Evolutionary conservation across 306 rosid species (phyloP).

Genomic region (Acacia melanoxylon): DNA sequence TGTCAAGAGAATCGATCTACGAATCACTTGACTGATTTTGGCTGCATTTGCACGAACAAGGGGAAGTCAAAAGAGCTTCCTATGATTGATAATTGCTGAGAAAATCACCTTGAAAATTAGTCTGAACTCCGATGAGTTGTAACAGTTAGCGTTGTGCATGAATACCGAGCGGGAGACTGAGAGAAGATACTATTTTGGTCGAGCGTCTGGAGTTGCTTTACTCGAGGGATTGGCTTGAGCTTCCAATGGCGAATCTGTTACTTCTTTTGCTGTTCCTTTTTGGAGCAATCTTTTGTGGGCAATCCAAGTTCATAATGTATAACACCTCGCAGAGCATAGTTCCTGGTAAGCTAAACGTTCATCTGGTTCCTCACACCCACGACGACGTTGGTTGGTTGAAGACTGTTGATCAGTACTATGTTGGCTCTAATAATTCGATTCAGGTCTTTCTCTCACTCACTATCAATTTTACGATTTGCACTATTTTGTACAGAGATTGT

Average conservation of each 20-base stretch:
- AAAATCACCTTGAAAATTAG: slow-evolving; percentile 26
- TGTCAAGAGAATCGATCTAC: not conserved
- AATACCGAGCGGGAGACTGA: slow-evolving; percentile 27
- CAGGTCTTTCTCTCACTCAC: slow-evolving; percentile 42
- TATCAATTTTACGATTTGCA: not conserved
- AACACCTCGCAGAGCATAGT: slow-evolving; percentile 65
- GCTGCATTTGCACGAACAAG: not conserved
- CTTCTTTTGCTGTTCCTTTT: slow-evolving; percentile 42
- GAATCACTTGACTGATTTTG: not conserved
- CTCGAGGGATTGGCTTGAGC: slow-evolving; percentile 15
- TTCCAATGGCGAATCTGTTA: slow-evolving; percentile 35
- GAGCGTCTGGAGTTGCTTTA: slow-evolving; percentile 13
- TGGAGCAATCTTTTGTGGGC: slow-evolving; percentile 31
- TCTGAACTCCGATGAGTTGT: not conserved
- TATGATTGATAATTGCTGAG: slow-evolving; percentile 6
- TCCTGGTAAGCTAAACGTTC: slow-evolving; percentile 72
- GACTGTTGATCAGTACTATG: slow-evolving; percentile 85
- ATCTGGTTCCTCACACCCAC: slow-evolving; percentile 76
- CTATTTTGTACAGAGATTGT: not conserved
- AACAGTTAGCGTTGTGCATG: slow-evolving; percentile 23
- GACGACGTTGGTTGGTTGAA: slow-evolving; percentile 93
- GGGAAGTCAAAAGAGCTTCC: slow-evolving; percentile 31
- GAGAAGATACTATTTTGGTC: not conserved
- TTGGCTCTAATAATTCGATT: slow-evolving; percentile 83
- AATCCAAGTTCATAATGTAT: slow-evolving; percentile 47